These are phyloP conservation scores for Penstemon davidsonii DNA, from an alignment of 257 asterid genomes.

Conservation along the genomic window DNA sequence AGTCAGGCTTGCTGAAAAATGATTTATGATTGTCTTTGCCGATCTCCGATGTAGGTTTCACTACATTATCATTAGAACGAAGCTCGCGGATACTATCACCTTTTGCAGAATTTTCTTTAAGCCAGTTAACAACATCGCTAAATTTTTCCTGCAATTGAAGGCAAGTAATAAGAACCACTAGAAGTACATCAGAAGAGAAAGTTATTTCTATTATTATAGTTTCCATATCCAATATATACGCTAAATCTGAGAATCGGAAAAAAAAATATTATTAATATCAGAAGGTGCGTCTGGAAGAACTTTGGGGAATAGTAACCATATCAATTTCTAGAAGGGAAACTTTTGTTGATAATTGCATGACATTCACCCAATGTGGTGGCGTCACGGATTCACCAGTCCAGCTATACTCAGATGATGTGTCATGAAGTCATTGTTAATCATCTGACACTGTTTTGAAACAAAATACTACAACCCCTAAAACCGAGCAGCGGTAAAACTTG, in stretches of 20 bases:
- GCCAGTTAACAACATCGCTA: conserved; percentile 86
- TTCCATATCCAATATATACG: conserved; percentile 7
- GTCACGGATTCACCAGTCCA: conserved; percentile 1
- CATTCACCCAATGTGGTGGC: neutral
- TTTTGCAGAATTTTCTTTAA: conserved; percentile 57
- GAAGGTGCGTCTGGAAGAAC: neutral
- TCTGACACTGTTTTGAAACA: too few relatives aligned
- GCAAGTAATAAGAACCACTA: conserved; percentile 6
- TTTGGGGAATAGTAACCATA: neutral
- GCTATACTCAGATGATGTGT: neutral
- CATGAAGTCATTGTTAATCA: neutral
- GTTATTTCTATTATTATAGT: conserved; percentile 3
- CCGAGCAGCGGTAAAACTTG: conserved; percentile 7
- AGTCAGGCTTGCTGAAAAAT: conserved; percentile 35
- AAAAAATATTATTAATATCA: neutral
- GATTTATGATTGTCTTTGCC: conserved; percentile 32
- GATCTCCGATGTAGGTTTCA: conserved; percentile 30
- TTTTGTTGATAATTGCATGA: neutral
- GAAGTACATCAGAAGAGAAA: neutral
- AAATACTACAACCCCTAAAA: too few relatives aligned
- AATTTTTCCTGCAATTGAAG: conserved; percentile 75
- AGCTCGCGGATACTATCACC: conserved; percentile 35
- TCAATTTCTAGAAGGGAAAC: neutral
- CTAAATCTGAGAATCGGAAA: neutral
- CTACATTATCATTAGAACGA: conserved; percentile 38